phyloP scores from a whole-genome alignment of 2,329 filamentous ascomycete species.

The Colletotrichum simmondsii region DNA sequence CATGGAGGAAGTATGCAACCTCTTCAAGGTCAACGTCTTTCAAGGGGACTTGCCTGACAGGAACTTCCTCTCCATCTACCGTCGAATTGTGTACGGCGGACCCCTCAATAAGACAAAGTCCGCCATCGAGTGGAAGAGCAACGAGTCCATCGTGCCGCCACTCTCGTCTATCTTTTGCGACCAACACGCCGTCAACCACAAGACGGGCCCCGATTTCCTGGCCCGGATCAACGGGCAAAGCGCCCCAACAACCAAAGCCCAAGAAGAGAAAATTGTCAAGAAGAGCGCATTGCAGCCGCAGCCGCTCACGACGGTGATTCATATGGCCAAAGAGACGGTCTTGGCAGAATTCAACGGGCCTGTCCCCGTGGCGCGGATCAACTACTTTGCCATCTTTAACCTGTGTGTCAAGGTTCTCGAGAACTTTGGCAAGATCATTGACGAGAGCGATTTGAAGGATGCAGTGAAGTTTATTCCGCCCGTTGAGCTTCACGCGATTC shows the following conservation, averaged over 20 bases:
- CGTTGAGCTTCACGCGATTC: background rate
- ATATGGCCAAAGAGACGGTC: background rate
- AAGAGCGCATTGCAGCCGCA: background rate
- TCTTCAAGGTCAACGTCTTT: background rate
- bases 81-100: background rate
- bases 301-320: background rate
- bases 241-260: background rate
- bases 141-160: background rate
- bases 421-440: background rate
- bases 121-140: background rate
- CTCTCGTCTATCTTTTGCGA: background rate
- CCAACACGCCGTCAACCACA: background rate
- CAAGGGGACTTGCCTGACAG: background rate
- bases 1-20: background rate
- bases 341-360: background rate
- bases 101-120: background rate
- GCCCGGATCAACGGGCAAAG: background rate
- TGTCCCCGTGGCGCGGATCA: background rate
- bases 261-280: background rate
- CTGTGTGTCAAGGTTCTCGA: background rate
- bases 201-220: background rate
- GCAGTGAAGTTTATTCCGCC: background rate
- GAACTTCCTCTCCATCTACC: background rate
- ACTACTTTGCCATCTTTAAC: background rate
- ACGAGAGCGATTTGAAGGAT: background rate